These are phyloP conservation scores for Fusarium xyrophilum DNA, from an alignment of 2,329 filamentous ascomycete species.

Conservation along the genomic window DNA sequence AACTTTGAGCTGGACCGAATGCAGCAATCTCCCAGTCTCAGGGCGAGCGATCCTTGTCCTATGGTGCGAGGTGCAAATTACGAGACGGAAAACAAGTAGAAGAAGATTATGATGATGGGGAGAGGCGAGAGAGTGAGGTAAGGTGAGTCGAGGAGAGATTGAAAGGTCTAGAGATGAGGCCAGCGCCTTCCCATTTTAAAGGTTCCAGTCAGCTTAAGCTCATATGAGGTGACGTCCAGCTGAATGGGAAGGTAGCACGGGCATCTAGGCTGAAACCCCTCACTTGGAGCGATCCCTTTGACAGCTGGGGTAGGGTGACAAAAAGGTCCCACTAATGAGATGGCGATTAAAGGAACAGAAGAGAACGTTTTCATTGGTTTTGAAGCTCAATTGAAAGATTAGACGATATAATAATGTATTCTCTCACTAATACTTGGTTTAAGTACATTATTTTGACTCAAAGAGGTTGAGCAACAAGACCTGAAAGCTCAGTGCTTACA, in stretches of 20 bases:
- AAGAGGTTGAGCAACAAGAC: fast-evolving
- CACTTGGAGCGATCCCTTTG: constrained; percentile 10
- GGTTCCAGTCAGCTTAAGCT: constrained; percentile 1
- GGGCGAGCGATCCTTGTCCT: constrained; percentile 22
- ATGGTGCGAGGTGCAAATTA: constrained; percentile 5
- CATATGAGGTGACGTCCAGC: constrained; percentile 20
- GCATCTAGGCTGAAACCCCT: constrained; percentile 30
- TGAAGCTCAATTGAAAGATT: background rate
- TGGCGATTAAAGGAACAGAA: fast-evolving
- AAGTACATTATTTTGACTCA: no score
- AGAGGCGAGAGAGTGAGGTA: background rate
- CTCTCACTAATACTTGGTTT: fast-evolving
- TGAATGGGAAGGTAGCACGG: constrained; percentile 22
- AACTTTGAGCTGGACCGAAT: constrained; percentile 21
- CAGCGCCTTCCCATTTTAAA: constrained; percentile 30
- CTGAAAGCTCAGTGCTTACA: no score
- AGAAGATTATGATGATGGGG: background rate
- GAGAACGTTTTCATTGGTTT: fast-evolving
- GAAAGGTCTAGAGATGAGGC: constrained; percentile 4
- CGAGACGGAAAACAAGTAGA: background rate
- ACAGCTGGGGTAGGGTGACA: background rate
- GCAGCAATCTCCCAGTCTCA: constrained; percentile 38
- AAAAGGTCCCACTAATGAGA: background rate
- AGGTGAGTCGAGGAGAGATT: background rate
- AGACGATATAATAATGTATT: fast-evolving